phyloP scores from a whole-genome alignment of 75 land plant species.

The Pinus tabuliformis region DNA sequence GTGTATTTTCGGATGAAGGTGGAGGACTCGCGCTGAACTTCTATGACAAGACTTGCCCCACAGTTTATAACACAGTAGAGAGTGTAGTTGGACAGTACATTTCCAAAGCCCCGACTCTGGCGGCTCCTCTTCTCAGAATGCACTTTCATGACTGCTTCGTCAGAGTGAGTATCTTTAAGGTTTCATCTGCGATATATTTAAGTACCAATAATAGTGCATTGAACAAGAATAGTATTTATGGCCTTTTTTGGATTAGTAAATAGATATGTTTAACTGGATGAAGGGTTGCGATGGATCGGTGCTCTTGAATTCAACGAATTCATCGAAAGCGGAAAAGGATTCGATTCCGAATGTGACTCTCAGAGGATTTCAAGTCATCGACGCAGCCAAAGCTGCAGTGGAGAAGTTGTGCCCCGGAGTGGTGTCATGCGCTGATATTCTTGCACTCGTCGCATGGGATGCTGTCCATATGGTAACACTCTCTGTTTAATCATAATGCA shows the following conservation, averaged over 20 bases:
- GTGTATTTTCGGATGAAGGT: neutral
- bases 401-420: constrained; percentile 49
- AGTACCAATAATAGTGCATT: too few relatives aligned
- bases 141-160: constrained; percentile 48
- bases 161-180: neutral
- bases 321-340: constrained; percentile 39
- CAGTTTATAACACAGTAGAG: constrained; percentile 47
- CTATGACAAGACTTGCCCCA: constrained; percentile 53
- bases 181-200: too few relatives aligned
- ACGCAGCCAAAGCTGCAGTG: constrained; percentile 32
- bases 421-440: constrained; percentile 60
- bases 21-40: constrained; percentile 19
- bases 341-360: constrained; percentile 32
- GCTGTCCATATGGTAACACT: constrained; percentile 22
- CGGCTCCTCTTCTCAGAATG: constrained; percentile 26
- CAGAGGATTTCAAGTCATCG: constrained; percentile 37
- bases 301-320: constrained; percentile 27
- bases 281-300: constrained; percentile 63
- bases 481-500: too few relatives aligned
- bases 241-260: neutral
- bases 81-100: constrained; percentile 41
- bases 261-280: neutral
- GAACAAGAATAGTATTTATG: too few relatives aligned
- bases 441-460: constrained; percentile 43
- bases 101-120: constrained; percentile 25